Evolutionary conservation across 441 rosid species (phyloP), one percentile per base, ranked within the genome.

Genomic region (Euphorbia neoarborescens): DNA sequence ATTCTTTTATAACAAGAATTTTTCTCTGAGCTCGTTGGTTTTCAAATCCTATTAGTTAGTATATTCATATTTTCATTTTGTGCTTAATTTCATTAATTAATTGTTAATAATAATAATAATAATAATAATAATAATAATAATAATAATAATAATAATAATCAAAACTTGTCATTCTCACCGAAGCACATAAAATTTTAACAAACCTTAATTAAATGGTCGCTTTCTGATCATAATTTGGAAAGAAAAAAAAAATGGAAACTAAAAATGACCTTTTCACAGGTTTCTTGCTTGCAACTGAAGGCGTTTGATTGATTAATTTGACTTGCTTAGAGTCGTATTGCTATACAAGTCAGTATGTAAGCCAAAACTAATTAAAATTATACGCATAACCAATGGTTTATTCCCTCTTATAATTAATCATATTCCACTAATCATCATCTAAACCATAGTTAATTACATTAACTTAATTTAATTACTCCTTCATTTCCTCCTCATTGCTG

Each of bases 181-280:
- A 44, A 10, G 50, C 50, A 44, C 57, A n/a, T 48, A 50, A 42
- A 20, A 30, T 68, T 58, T 67, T 12, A 25, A 12, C 19, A 58
- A 53, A 13, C 62, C 37, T 14, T 57, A 27, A 12, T 35, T 19
- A 69, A 67, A 66, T 4, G 42, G 81, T 81, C 78, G 44, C 77
- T 68, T 48, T 82, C 80, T 40, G 1, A 30, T 27, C 53, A 25
- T 59, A 15, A 70, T 74, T 78, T 69, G 66, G 46, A 70, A 75
- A 56, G 68, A 32, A 32, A 32, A 32, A 32, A 32, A 32, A 32
- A 32, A 32, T 32, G 34, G 66, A 61, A 34, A 20, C 3, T 13
- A 44, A 62, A 25, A 69, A 20, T 77, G 78, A 78, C 71, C 62
- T 76, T 72, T 56, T 66, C 44, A 54, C 35, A 27, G 37, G 70